A percentile compares a stretch with the other conserved stretches of the same genome.
phyloP scores from a whole-genome alignment of 257 asterid genomes.

The Capsicum pubescens region DNA sequence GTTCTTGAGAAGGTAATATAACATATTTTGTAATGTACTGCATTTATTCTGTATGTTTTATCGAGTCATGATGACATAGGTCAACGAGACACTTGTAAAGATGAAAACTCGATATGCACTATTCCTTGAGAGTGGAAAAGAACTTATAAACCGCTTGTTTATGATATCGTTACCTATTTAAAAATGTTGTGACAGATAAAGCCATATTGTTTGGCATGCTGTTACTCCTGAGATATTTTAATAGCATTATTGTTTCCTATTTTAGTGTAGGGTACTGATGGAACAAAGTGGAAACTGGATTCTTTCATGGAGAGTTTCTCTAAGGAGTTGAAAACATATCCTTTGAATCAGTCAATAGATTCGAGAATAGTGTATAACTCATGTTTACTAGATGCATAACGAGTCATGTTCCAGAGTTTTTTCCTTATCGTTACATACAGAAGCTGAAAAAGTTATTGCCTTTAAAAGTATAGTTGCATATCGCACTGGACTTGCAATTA shows the following conservation, averaged over 20 bases:
- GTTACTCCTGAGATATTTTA: background rate
- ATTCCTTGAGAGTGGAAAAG: background rate
- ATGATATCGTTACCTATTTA: background rate
- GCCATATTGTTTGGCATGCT: background rate
- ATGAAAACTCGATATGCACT: background rate
- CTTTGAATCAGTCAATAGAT: background rate
- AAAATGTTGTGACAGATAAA: background rate
- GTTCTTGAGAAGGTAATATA: conserved; percentile 73
- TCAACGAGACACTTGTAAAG: background rate
- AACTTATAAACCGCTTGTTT: background rate
- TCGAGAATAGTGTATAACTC: background rate
- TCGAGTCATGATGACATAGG: background rate
- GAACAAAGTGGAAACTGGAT: conserved; percentile 23
- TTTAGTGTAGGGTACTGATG: conserved; percentile 20
- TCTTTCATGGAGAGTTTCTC: conserved; percentile 4
- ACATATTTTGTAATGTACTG: background rate
- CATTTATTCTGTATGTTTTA: background rate
- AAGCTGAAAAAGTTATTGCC: conserved; percentile 59
- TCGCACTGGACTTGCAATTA: conserved; percentile 87
- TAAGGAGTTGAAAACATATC: conserved; percentile 17
- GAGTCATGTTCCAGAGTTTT: conserved; percentile 28
- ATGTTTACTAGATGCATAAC: background rate
- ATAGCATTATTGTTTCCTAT: background rate
- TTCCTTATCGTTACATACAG: conserved; percentile 67
- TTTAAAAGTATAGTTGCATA: conserved; percentile 95